Evolutionary conservation across 78 protist species (phyloP).

Genomic region (Cyanophora paradoxa): DNA sequence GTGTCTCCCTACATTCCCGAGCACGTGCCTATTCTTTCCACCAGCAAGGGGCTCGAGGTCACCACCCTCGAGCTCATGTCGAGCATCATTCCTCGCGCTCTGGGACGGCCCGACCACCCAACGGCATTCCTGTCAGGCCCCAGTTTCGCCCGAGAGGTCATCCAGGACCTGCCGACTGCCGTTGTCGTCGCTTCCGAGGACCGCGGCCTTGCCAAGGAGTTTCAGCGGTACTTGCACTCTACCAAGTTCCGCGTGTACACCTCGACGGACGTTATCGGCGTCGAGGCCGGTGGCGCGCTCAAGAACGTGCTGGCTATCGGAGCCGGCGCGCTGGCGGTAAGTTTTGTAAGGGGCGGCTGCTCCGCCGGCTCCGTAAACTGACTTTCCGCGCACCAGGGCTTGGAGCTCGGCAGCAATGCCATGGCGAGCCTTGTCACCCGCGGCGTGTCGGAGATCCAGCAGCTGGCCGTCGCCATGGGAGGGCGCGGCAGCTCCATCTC

Average conservation of each 20-base stretch:
- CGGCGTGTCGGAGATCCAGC: constrained; percentile 15
- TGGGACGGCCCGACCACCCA: background rate
- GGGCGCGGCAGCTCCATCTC: constrained; percentile 12
- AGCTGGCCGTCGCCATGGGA: constrained; percentile 22
- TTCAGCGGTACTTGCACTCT: constrained; percentile 5
- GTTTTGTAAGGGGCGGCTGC: no score
- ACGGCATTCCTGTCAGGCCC: constrained; percentile 29
- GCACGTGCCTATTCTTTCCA: background rate
- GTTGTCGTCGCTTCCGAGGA: constrained; percentile 16
- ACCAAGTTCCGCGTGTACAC: constrained; percentile 30
- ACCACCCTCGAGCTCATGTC: constrained; percentile 5
- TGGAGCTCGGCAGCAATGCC: constrained; percentile 29
- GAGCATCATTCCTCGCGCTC: background rate
- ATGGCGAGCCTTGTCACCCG: constrained; percentile 28
- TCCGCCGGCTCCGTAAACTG: no score
- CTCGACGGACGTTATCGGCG: constrained; percentile 33
- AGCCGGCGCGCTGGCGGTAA: constrained; percentile 36
- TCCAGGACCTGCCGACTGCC: constrained; percentile 16
- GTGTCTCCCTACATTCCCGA: background rate
- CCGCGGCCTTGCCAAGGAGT: constrained; percentile 3
- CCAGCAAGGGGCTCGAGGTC: constrained; percentile 1
- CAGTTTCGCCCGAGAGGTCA: constrained; percentile 30
- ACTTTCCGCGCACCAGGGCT: constrained; percentile 25
- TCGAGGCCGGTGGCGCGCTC: constrained; percentile 47
- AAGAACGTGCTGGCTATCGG: constrained; percentile 54